Percentiles rank a stretch among this genome's conserved stretches.
Evolutionary conservation across 768 basidiomycete species (phyloP).

Genomic region (Podaxis mareebaensis): DNA sequence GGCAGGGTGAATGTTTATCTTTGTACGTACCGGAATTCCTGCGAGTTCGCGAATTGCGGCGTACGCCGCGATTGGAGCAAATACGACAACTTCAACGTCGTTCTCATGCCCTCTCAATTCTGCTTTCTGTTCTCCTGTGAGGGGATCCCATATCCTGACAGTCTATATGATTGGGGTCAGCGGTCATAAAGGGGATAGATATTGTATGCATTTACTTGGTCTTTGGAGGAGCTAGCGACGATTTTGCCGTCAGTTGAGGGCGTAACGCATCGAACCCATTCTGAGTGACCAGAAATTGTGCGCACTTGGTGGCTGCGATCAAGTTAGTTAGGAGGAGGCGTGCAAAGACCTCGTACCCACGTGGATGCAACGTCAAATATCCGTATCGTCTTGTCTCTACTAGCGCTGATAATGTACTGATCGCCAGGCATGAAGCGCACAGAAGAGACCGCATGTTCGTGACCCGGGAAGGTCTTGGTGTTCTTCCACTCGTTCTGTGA

Average conservation of each 20-base stretch:
- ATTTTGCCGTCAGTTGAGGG: slow-evolving; percentile 74
- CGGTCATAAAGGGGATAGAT: slow-evolving; percentile 20
- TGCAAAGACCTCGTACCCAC: slow-evolving; percentile 43
- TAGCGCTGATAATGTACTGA: slow-evolving; percentile 81
- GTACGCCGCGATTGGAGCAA: slow-evolving; percentile 78
- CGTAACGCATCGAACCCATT: slow-evolving; percentile 78
- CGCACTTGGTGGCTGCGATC: slow-evolving; percentile 64
- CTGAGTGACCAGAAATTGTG: slow-evolving; percentile 75
- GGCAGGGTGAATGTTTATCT: slow-evolving; percentile 6
- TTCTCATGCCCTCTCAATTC: slow-evolving; percentile 89
- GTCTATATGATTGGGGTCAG: slow-evolving; percentile 48
- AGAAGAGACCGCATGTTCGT: slow-evolving; percentile 89
- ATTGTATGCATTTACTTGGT: slow-evolving; percentile 60
- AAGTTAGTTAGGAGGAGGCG: slow-evolving; percentile 12
- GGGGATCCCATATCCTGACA: slow-evolving; percentile 71
- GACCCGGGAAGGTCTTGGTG: slow-evolving; percentile 81
- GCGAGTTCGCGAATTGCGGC: slow-evolving; percentile 75
- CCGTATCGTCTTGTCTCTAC: slow-evolving; percentile 83
- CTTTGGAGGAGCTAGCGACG: slow-evolving; percentile 81
- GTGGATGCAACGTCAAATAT: slow-evolving; percentile 87
- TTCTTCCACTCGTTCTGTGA: slow-evolving; percentile 89
- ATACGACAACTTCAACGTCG: slow-evolving; percentile 78
- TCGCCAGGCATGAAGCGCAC: slow-evolving; percentile 86
- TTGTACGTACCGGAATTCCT: slow-evolving; percentile 58
- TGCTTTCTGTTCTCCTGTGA: slow-evolving; percentile 74